Base-by-base conservation (phyloP, 768 basidiomycete species). In the Nidularia pulvinata region DNA sequence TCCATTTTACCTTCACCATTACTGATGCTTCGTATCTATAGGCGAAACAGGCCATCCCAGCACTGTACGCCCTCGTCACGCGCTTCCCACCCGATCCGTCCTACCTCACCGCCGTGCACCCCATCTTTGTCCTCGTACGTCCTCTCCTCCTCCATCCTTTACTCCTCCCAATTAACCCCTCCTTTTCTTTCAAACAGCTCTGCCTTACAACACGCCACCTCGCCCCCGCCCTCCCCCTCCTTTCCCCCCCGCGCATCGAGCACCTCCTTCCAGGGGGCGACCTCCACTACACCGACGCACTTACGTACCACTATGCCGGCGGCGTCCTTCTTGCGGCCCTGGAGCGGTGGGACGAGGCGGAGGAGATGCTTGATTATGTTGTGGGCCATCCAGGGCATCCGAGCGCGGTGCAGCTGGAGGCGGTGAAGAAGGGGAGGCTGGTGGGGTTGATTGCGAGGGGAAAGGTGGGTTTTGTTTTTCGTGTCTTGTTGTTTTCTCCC, bases 241-340 rank as follows among this genome's bases (percentile, higher is more conserved):
- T 94, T 9, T 48, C 63, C 9, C 63, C 72, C n/a, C 84, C 88
- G 14, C 75, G 81, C 43, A 78, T 94, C 53, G 85, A 88, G 64
- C 77, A 71, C 2, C 57, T 65, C 0, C 25, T 30, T 4, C 25
- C 25, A 3, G 65, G 81, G n/a, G 83, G 82, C 2, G 89, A 92
- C 55, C 71, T 95, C 51, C 69, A 67, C 33, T 93, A 92, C 70
- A 85, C 81, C 57, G 93, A 95, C 66, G 88, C 88, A 61, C 77
- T 96, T 22, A 69, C 81, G n/a, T 94, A 94, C 64, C 91, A 95
- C 73, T 93, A 94, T 66, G 73, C 83, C 2, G 92, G 88, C 3
- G 93, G 91, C 1, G 73, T 90, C n/a, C 80, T 79, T 1, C 75
- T 88, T 1, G 80, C 81, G 0, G 83, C 83, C 0, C 73, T 91